These are phyloP conservation scores for Tuber borchii DNA, from an alignment of 495 filamentous ascomycete genomes.

Conservation along the genomic window DNA sequence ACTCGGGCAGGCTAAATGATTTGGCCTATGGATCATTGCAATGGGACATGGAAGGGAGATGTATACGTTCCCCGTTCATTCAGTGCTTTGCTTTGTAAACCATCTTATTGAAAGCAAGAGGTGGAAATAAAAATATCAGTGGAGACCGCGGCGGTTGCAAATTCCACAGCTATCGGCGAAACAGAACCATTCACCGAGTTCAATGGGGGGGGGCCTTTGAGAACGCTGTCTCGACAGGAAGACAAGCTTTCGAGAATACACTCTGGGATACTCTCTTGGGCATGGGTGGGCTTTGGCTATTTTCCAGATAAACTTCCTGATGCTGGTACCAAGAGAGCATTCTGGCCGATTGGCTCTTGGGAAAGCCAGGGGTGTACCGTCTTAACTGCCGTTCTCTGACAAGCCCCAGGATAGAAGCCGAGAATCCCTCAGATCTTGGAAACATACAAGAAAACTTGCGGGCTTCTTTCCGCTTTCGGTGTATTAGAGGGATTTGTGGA, in stretches of 20 bases:
- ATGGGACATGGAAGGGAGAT: too few species aligned
- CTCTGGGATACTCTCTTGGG: too few species aligned
- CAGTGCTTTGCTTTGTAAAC: too few species aligned
- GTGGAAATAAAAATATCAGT: too few species aligned
- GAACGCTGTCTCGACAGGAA: too few species aligned
- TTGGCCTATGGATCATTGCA: not conserved
- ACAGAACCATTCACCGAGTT: too few species aligned
- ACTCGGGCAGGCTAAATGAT: not conserved
- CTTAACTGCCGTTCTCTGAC: not conserved
- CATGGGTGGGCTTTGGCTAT: not conserved
- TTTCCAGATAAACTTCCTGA: not conserved
- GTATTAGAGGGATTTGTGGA: not conserved
- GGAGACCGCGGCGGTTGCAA: too few species aligned
- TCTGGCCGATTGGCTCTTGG: not conserved
- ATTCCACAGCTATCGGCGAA: too few species aligned
- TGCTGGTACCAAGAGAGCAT: not conserved
- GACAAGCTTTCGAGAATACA: too few species aligned
- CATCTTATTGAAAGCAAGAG: too few species aligned
- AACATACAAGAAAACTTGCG: not conserved
- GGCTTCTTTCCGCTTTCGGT: conserved; percentile 4
- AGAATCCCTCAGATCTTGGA: not conserved
- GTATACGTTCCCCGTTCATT: too few species aligned
- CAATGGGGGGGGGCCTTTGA: too few species aligned
- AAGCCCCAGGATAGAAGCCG: not conserved
- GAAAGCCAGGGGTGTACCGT: not conserved